Percentiles rank a stretch among this genome's conserved stretches.
Conservation (phyloP, 1,284 basidiomycete genomes). For the Athelia psychrophila region DNA sequence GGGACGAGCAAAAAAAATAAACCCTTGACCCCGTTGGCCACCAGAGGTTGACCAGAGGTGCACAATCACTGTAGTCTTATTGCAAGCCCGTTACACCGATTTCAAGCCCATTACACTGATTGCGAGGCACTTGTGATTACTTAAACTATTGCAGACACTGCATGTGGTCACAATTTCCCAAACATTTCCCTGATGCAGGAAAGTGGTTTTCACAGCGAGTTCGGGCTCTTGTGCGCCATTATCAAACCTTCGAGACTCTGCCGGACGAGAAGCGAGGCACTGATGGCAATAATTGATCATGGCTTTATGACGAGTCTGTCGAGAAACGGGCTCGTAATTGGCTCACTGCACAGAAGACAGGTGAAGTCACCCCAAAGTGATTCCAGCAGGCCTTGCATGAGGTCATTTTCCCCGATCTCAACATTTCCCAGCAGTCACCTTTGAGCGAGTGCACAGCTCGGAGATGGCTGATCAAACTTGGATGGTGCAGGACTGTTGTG, state of each 20-base stretch:
- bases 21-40: too few relatives aligned
- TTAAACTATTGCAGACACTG: too few relatives aligned
- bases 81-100: too few relatives aligned
- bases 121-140: too few relatives aligned
- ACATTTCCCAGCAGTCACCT: constrained; percentile 16
- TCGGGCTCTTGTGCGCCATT: constrained; percentile 28
- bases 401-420: constrained; percentile 24
- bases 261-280: constrained; percentile 22
- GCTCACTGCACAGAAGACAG: constrained; percentile 18
- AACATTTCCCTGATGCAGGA: too few relatives aligned
- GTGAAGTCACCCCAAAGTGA: constrained; percentile 24
- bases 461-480: constrained; percentile 28
- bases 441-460: constrained; percentile 21
- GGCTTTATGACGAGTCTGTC: constrained; percentile 26
- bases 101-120: too few relatives aligned
- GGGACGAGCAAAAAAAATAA: too few relatives aligned
- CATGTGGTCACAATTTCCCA: too few relatives aligned
- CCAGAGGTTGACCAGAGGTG: too few relatives aligned
- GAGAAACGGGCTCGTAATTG: constrained; percentile 15
- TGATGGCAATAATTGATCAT: constrained; percentile 11
- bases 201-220: constrained; percentile 25
- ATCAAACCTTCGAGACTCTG: constrained; percentile 35
- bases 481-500: constrained; percentile 19
- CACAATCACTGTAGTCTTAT: too few relatives aligned
- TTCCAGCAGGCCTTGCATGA: constrained; percentile 23